phyloP scores from a whole-genome alignment of 805 yeast species.

The Yarrowia keelungensis region DNA sequence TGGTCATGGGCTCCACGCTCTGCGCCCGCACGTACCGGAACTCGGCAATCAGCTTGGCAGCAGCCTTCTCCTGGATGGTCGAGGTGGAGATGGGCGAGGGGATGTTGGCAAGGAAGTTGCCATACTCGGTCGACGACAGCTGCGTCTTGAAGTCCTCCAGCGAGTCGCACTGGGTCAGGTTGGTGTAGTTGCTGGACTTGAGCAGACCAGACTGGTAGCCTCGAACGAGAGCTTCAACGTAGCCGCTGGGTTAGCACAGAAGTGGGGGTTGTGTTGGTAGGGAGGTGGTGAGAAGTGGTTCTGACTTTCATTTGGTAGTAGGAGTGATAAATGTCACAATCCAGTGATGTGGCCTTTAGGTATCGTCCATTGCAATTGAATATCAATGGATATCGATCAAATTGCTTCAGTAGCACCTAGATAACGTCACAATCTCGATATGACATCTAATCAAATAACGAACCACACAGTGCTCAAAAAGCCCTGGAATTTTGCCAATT shows the following conservation, averaged over 20 bases:
- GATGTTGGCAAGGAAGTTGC: constrained; percentile 82
- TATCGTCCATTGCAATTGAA: too few relatives aligned
- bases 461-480: too few relatives aligned
- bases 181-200: constrained; percentile 79
- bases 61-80: constrained; percentile 80
- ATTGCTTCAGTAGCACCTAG: too few relatives aligned
- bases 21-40: constrained; percentile 86
- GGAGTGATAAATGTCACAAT: too few relatives aligned
- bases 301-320: too few relatives aligned
- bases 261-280: not conserved
- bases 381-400: too few relatives aligned
- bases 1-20: constrained; percentile 77
- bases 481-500: not conserved
- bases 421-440: too few relatives aligned
- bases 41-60: constrained; percentile 76
- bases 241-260: constrained; percentile 60
- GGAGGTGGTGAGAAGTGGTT: not conserved
- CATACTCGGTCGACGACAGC: constrained; percentile 94
- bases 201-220: constrained; percentile 89
- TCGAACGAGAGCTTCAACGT: constrained; percentile 91
- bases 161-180: constrained; percentile 93
- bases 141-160: constrained; percentile 94
- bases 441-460: too few relatives aligned
- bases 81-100: constrained; percentile 86
- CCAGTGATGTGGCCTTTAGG: too few relatives aligned